phyloP scores from a whole-genome alignment of 1,139 yeast genomes.

The Sugiyamaella neomexicana region DNA sequence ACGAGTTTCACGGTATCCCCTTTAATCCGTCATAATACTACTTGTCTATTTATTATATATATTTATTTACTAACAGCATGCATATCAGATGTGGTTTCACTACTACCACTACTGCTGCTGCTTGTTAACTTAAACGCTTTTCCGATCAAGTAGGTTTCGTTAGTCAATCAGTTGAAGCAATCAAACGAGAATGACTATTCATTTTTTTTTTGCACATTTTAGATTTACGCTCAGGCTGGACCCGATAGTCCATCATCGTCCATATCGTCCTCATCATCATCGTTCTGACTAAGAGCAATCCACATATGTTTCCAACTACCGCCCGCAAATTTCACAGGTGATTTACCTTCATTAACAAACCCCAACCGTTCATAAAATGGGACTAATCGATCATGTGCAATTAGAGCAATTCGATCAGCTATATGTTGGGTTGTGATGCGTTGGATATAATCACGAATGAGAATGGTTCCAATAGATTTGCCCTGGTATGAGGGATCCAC shows the following conservation, averaged over 20 bases:
- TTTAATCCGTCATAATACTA: constrained; percentile 33
- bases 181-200: background rate
- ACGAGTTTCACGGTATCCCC: constrained; percentile 34
- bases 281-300: constrained; percentile 50
- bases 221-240: constrained; percentile 1
- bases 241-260: constrained; percentile 12
- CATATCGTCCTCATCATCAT: constrained; percentile 34
- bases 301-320: constrained; percentile 67
- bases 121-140: too few species aligned
- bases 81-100: background rate
- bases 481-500: constrained; percentile 80
- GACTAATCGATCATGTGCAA: constrained; percentile 67
- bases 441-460: constrained; percentile 87
- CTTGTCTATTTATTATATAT: constrained; percentile 11
- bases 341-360: constrained; percentile 62
- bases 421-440: constrained; percentile 83
- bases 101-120: too few species aligned
- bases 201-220: too few species aligned
- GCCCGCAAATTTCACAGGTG: constrained; percentile 61
- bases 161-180: too few species aligned
- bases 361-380: constrained; percentile 83
- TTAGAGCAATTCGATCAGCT: constrained; percentile 72
- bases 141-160: background rate
- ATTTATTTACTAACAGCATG: background rate
- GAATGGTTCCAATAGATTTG: constrained; percentile 74